Evolutionary conservation across 148 eudicot genomes (phyloP).

Genomic region (Cornus suecica): DNA sequence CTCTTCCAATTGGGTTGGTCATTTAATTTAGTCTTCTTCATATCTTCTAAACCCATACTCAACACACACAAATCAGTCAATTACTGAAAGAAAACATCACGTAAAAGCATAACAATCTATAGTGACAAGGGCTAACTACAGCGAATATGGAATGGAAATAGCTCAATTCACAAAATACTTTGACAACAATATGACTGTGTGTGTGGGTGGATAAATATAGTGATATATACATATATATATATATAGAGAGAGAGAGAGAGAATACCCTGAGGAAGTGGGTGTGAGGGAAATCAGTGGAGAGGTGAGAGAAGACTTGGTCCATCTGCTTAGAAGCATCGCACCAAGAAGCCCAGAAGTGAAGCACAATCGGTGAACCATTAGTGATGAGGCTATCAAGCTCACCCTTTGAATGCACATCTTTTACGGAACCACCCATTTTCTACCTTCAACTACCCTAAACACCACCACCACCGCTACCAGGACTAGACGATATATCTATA

Average conservation of each 20-base stretch:
- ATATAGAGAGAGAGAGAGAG: background rate
- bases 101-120: background rate
- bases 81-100: background rate
- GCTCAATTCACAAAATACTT: background rate
- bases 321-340: slow-evolving; percentile 95
- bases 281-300: slow-evolving; percentile 89
- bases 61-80: too few relatives aligned
- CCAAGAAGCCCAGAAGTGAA: slow-evolving; percentile 97
- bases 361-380: slow-evolving; percentile 47
- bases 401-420: slow-evolving; percentile 63
- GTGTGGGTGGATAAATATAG: too few relatives aligned
- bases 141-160: background rate
- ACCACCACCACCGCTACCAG: too few relatives aligned
- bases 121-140: background rate
- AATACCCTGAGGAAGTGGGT: slow-evolving; percentile 73
- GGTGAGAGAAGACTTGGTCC: slow-evolving; percentile 96
- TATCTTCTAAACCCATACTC: too few relatives aligned
- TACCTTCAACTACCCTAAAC: background rate
- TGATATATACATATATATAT: background rate
- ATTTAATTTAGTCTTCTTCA: too few relatives aligned
- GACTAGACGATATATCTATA: too few relatives aligned
- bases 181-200: background rate
- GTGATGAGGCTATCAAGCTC: slow-evolving; percentile 53
- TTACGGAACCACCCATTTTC: slow-evolving; percentile 52
- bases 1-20: too few relatives aligned